Percentiles rank a stretch among this genome's conserved stretches.
Evolutionary conservation across 345 rosid species (phyloP).

Genomic region (Garcia nutans): DNA sequence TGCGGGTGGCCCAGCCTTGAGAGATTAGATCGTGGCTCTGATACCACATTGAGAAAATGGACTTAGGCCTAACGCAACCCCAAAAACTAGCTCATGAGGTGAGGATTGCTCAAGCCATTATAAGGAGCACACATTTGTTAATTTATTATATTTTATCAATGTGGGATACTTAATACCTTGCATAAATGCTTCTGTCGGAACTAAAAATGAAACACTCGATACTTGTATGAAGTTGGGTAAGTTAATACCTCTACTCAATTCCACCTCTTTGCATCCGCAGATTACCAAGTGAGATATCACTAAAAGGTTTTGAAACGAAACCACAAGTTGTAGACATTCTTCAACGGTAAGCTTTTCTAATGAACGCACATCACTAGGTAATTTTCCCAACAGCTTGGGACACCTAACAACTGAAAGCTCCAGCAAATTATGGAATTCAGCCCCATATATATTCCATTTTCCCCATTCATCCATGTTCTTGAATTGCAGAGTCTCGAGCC

Average conservation of each 20-base stretch:
- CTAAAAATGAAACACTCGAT: not conserved
- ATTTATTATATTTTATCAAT: too few species aligned
- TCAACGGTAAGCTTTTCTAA: not conserved
- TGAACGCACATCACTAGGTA: slow-evolving; percentile 28
- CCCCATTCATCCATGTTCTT: slow-evolving; percentile 30
- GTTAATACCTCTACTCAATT: not conserved
- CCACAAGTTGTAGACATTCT: not conserved
- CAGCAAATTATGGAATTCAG: slow-evolving; percentile 28
- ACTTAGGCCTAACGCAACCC: too few species aligned
- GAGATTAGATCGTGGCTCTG: too few species aligned
- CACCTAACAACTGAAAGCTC: slow-evolving; percentile 29
- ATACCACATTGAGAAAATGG: too few species aligned
- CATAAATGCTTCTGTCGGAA: not conserved
- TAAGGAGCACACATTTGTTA: too few species aligned
- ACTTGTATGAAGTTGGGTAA: not conserved
- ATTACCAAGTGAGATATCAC: not conserved
- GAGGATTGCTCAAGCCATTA: too few species aligned
- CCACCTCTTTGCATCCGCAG: slow-evolving; percentile 1
- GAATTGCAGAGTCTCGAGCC: slow-evolving; percentile 17
- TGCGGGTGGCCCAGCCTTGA: too few species aligned
- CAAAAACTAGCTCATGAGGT: too few species aligned
- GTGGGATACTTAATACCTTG: too few species aligned
- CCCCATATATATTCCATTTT: slow-evolving; percentile 36
- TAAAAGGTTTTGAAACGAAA: slow-evolving; percentile 9
- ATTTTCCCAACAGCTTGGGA: slow-evolving; percentile 14